Base-by-base conservation (phyloP, 2,329 filamentous ascomycete genomes). In the Claviceps humidiphila region DNA sequence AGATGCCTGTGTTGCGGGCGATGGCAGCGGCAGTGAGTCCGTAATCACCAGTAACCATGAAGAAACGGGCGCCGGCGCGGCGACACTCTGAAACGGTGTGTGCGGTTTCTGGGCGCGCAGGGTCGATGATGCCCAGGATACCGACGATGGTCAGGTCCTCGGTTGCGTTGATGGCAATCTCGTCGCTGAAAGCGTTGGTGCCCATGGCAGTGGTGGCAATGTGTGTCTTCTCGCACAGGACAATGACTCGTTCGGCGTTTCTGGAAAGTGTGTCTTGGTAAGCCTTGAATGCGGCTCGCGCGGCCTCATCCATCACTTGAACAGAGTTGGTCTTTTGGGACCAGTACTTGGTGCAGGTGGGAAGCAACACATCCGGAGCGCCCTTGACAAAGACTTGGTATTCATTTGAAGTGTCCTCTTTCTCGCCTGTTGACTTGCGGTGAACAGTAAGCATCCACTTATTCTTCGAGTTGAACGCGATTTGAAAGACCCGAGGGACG, bases 1-100 rank as follows among this genome's bases (percentile, higher is more conserved):
- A 79, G 56, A 85, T 84, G 39, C 80, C 80, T 58, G 79, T 82
- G 61, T 83, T 79, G 57, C 75, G 72, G 5, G 81, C 81, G 56
- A 85, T 85, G 13, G 81, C 80, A 47, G 80, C 80, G 0, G 81
- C 81, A 5, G 81, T 85, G 49, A 80, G 65, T 22, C 65, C 71
- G 53, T 73, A 73, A 54, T 73, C 69, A 16, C 70, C 71, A 2
- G 72, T 73, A n/a, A 74, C 72, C 70, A 74, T 74, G 57, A 72
- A 69, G 56, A 72, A 72, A 14, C 71, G 65, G 2, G 71, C 67
- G 45, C 72, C 71, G 26, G 69, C 72, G 20, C 66, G 68, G n/a
- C 68, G 69, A 4, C 69, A 72, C 51, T 71, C 63, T 2, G 60
- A 58, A 7, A 74, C 69, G 0, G 71, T 72, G 1, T 60, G 59